Evolutionary conservation across 2,329 filamentous ascomycete genomes (phyloP), one percentile per base, ranked within the genome.

Genomic region (Talaromyces sp.): DNA sequence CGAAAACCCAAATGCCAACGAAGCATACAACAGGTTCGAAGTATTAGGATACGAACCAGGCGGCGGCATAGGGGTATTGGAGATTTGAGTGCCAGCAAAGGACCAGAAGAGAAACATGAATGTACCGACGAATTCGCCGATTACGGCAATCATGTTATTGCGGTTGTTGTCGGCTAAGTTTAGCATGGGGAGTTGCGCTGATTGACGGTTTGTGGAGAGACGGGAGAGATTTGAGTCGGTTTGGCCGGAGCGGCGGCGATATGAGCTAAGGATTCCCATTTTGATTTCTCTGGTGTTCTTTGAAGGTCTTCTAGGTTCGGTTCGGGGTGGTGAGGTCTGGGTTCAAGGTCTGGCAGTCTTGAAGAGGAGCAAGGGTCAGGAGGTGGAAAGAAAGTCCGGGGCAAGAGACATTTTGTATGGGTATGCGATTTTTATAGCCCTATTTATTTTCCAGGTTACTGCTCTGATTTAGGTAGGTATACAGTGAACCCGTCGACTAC

Each of bases 61-160:
- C 1, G 55, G 59, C 5, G 70, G 68, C 58, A 64, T 68, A 0
- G 72, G 69, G 0, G 71, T 72, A 56, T 76, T 77, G 43, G 78
- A 70, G 22, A 79, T 74, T 62, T 80, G 77, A 1, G 75, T 73
- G 8, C 75, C 77, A 0, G 74, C 73, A 61, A 79, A 78, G 4
- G 77, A 74, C 60, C 78, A 78, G 67, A 79, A 78, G 17, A 80
- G 69, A 65, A 80, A 80, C 61, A 80, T 64, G 39, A 79, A 77
- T 0, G 80, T 83, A 31, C 81, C 81, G 11, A 80, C 71, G 22
- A 81, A 80, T 66, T 83, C 81, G 19, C 78, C 78, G 9, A 78
- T 53, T 13, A 74, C 70, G 31, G 77, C 79, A 41, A 81, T 72
- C 46, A 77, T 60, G 63, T 81, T 78, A 53, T 77, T 76, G 21